phyloP scores from a whole-genome alignment of 2,329 filamentous ascomycete species.

The Davidsoniella eucalypti region DNA sequence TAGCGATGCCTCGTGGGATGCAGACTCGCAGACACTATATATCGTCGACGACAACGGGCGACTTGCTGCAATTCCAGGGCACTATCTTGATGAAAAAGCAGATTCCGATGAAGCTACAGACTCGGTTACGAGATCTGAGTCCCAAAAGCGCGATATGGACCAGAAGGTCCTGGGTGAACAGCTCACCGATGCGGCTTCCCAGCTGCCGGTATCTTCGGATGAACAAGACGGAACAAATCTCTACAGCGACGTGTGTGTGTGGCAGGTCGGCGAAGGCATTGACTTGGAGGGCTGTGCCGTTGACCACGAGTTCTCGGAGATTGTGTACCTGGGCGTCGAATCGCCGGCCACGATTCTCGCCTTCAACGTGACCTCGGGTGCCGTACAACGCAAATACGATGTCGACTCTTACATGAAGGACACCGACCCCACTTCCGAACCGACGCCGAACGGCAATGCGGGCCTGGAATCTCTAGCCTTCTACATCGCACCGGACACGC shows the following conservation, averaged over 20 bases:
- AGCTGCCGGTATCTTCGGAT: constrained; percentile 1
- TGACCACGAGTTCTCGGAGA: constrained; percentile 4
- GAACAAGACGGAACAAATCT: not conserved
- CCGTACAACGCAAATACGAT: not conserved
- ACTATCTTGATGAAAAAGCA: not conserved
- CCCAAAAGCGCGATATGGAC: not conserved
- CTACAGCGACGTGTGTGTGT: not conserved
- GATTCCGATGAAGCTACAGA: not conserved
- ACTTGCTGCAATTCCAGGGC: constrained; percentile 2
- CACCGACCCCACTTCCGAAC: not conserved
- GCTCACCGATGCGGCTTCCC: not conserved
- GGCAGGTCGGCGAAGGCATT: not conserved
- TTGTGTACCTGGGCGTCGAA: constrained; percentile 7
- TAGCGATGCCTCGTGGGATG: constrained; percentile 7
- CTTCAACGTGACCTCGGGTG: constrained; percentile 5
- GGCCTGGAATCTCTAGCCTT: constrained; percentile 10
- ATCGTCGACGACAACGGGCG: constrained; percentile 6
- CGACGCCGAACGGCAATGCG: not conserved
- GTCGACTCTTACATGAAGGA: not conserved
- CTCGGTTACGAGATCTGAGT: too few relatives aligned
- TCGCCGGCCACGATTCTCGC: constrained; percentile 1
- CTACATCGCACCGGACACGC: not conserved
- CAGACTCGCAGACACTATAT: not conserved
- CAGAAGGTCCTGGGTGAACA: not conserved
- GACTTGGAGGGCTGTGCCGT: constrained; percentile 7